These are phyloP conservation scores for Pinus tabuliformis DNA, from an alignment of 75 land plant genomes.

Conservation along the genomic window DNA sequence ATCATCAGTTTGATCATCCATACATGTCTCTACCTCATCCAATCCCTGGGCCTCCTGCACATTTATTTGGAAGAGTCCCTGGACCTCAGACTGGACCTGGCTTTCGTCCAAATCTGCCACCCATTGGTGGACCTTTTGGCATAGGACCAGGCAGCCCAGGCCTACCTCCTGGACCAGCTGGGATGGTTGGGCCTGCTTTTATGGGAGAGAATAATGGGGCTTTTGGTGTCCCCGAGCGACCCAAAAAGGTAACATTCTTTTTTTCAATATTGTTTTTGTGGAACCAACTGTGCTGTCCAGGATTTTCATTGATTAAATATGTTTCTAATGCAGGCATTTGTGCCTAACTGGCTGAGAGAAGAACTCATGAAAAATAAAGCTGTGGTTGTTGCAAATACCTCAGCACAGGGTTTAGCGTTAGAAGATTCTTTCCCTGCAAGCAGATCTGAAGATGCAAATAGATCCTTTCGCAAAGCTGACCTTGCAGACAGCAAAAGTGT, in stretches of 20 bases:
- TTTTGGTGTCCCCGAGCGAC: conserved; percentile 64
- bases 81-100: conserved; percentile 62
- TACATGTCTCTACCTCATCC: conserved; percentile 31
- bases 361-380: conserved; percentile 91
- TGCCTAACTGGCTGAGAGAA: conserved; percentile 97
- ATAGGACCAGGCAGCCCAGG: conserved; percentile 40
- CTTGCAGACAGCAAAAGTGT: conserved; percentile 64
- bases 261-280: background rate
- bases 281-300: background rate
- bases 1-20: conserved; percentile 47
- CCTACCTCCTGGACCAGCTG: conserved; percentile 41
- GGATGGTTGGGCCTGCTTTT: conserved; percentile 48
- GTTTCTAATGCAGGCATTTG: conserved; percentile 63
- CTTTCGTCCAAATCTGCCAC: conserved; percentile 50
- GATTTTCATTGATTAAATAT: background rate
- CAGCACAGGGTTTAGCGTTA: conserved; percentile 19
- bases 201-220: conserved; percentile 60
- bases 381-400: conserved; percentile 41
- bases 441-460: conserved; percentile 44
- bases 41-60: conserved; percentile 35
- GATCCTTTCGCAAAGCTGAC: conserved; percentile 43
- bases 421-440: conserved; percentile 40
- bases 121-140: conserved; percentile 48
- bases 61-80: conserved; percentile 42
- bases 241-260: conserved; percentile 67